phyloP scores from a whole-genome alignment of 148 eudicot species.

The Chenopodium album region DNA sequence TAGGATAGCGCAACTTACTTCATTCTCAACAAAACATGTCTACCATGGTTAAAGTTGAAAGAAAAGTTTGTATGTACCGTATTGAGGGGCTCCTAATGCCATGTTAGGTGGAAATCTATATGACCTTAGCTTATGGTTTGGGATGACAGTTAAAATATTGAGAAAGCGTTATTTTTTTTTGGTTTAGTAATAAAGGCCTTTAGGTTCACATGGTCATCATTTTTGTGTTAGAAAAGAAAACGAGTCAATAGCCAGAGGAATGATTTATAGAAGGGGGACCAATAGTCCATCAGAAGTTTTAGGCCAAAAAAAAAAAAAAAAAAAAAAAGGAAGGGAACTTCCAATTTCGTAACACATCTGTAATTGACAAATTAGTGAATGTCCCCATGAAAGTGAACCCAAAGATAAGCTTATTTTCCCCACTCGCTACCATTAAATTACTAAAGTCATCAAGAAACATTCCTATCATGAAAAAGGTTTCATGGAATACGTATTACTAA shows the following conservation, averaged over 20 bases:
- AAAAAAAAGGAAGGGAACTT: background rate
- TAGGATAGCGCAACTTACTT: background rate
- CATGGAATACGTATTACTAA: too few relatives aligned
- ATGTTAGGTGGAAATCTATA: background rate
- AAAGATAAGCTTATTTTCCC: background rate
- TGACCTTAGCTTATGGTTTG: background rate
- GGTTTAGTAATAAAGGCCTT: background rate
- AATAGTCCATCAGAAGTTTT: too few relatives aligned
- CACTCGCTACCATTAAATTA: background rate
- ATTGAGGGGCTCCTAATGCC: background rate
- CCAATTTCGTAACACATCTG: background rate
- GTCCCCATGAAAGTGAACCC: background rate
- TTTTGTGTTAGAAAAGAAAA: too few relatives aligned
- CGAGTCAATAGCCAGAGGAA: too few relatives aligned
- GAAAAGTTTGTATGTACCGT: background rate
- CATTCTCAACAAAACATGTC: background rate
- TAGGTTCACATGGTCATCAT: background rate
- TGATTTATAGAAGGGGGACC: too few relatives aligned
- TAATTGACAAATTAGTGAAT: background rate
- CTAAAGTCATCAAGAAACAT: background rate
- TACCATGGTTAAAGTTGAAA: background rate
- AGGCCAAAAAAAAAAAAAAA: too few relatives aligned
- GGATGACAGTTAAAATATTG: background rate
- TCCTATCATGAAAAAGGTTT: too few relatives aligned
- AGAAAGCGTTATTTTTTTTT: background rate